A percentile compares a stretch with the other conserved stretches of the same genome.
Evolutionary conservation across 805 yeast species (phyloP).

Genomic region (Pichia paraexigua): DNA sequence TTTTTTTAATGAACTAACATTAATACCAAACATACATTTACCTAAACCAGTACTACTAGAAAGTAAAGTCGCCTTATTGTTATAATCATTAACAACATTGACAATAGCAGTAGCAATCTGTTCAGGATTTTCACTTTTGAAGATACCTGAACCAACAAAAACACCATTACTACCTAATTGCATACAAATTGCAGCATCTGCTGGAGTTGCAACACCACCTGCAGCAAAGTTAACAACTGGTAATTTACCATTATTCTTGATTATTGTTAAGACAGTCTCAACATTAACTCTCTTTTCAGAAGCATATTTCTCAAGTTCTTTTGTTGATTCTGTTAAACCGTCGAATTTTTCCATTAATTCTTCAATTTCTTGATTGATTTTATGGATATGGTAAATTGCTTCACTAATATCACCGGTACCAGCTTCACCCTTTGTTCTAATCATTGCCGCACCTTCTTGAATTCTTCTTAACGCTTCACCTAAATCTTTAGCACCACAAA

Average conservation of each 20-base stretch:
- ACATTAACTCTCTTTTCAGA: slow-evolving; percentile 51
- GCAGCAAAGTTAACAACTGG: slow-evolving; percentile 86
- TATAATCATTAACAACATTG: slow-evolving; percentile 64
- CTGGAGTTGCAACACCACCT: slow-evolving; percentile 84
- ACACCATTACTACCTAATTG: slow-evolving; percentile 75
- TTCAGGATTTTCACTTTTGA: slow-evolving; percentile 66
- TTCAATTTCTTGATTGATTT: slow-evolving; percentile 49
- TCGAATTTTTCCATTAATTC: slow-evolving; percentile 27
- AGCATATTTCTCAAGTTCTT: slow-evolving; percentile 44
- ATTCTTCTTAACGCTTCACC: slow-evolving; percentile 79
- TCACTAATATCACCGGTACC: slow-evolving; percentile 84
- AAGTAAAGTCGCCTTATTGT: slow-evolving; percentile 51
- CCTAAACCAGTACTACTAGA: slow-evolving; percentile 67
- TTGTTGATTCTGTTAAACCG: slow-evolving; percentile 30
- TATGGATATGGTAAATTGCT: slow-evolving; percentile 67
- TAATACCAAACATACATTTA: slow-evolving; percentile 67
- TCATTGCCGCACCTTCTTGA: slow-evolving; percentile 80
- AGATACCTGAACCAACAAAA: slow-evolving; percentile 73
- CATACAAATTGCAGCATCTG: slow-evolving; percentile 82
- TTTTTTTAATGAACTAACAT: slow-evolving; percentile 42
- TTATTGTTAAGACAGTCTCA: slow-evolving; percentile 40
- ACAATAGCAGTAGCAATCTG: slow-evolving; percentile 72
- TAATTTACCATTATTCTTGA: slow-evolving; percentile 48
- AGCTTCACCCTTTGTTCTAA: slow-evolving; percentile 83
- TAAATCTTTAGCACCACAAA: slow-evolving; percentile 74